Evolutionary conservation across 1,284 basidiomycete species (phyloP), one percentile per base, ranked within the genome.

Genomic region (Meira miltonrushii): DNA sequence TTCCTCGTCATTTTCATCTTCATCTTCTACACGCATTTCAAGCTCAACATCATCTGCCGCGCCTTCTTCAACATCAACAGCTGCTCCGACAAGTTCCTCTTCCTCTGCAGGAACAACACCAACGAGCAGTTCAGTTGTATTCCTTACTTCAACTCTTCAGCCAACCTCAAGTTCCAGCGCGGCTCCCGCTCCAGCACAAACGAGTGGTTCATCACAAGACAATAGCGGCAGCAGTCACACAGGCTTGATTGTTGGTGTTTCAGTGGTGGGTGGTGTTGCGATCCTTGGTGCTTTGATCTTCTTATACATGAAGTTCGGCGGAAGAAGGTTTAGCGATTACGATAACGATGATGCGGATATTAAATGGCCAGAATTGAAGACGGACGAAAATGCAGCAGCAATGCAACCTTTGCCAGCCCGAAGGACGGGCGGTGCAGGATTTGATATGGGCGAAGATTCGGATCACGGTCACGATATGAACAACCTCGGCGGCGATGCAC

Each of bases 331-430:
- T 44, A 57, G 55, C 53, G 65, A 67, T 48, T 66, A 62, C 48
- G 62, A 75, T 17, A 68, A 69, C 41, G 64, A 66, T 10, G 61
- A 72, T 58, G 66, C 66, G 13, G 75, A 76, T 43, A 77, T 77
- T 63, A 69, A 69, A 55, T 78, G 74, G 74, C 75, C 75, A 23
- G 75, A 78, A 51, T 64, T 78, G 33, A 71, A 70, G 48, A 58
- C 65, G 10, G 75, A 78, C 46, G 65, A 67, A 2, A 68, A 72
- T 58, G 56, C 59, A 1, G 66, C 70, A 19, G 67, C 68, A 2
- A 67, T 69, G 57, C 71, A 73, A 54, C 74, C 73, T 0, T 56
- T 77, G n/a, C 69, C 75, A 6, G 74, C 75, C 21, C 58, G 72
- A 8, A 57, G 68, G 12, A 75, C 74, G 2, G 73, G 73, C 17